Evolutionary conservation across 169 alveolate species (phyloP), one percentile per base, ranked within the genome.

Genomic region (Eimeria falciformis): DNA sequence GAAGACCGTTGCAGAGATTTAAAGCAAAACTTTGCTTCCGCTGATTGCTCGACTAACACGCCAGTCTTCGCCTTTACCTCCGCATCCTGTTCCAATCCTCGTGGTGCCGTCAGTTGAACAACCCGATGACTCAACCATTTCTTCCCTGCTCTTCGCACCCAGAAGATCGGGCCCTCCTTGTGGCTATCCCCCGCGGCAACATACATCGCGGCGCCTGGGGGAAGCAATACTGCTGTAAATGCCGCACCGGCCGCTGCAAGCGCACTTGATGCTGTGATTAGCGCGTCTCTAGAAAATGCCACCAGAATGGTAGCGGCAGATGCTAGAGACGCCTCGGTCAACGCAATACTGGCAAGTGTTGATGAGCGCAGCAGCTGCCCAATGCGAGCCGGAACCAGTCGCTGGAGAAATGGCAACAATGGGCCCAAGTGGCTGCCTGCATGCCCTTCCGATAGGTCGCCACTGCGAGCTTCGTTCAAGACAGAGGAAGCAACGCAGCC

Each of bases 311-410:
- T 81, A 55, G 62, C 21, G 45, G 77, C 90, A 7, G 56, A 68
- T 3, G 90, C 58, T 33, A 65, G 75, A 53, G 90, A 81, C 25
- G 90, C 47, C n/a, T 81, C 77, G 33, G 78, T 81, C 90, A 81
- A 58, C 6, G 90, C 77, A 21, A 56, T 75, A 45, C 90, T 37
- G 37, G 90, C 90, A 53, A 81, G 77, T 29, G 78, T 40, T 25
- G 90, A 56, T 45, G 58, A 81, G 46, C 77, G 90, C 14, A 81
- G 25, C 25, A 81, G 90, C 29, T 75, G 90, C 56, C 58, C 77
- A 56, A 81, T 40, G 18, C 58, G 90, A n/a, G 53, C 90, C 68
- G 65, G 58, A 29, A 81, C 5, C 53, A 81, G 21, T 75, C 62
- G 73, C 75, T 68, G 62, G 58, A 81, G 75, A 37, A 3, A 46